phyloP scores from a whole-genome alignment of 768 basidiomycete genomes.

The Saitozyma sp. region DNA sequence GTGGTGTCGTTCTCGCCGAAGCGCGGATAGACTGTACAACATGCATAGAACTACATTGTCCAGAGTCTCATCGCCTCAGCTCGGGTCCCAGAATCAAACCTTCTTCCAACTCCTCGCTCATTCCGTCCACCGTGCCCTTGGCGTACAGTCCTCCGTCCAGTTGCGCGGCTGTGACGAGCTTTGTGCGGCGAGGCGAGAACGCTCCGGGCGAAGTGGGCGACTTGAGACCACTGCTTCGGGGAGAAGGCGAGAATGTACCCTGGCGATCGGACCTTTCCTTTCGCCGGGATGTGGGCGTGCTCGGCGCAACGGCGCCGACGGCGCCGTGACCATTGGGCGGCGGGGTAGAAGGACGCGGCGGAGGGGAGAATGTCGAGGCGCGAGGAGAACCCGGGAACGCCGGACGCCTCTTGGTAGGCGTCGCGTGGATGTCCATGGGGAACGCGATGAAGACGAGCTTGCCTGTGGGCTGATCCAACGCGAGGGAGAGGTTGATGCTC shows the following conservation, averaged over 20 bases:
- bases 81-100: neutral
- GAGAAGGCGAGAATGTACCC: neutral
- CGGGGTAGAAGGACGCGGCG: neutral
- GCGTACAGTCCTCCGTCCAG: slow-evolving; percentile 31
- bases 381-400: neutral
- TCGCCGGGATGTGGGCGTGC: neutral
- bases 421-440: slow-evolving; percentile 27
- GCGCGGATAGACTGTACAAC: slow-evolving; percentile 4
- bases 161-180: slow-evolving; percentile 21
- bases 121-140: slow-evolving; percentile 22
- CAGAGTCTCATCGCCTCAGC: neutral
- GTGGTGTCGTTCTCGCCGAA: slow-evolving; percentile 42
- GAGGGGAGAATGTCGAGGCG: neutral
- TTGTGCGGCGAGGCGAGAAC: slow-evolving; percentile 19
- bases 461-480: slow-evolving; percentile 40
- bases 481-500: slow-evolving; percentile 42
- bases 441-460: slow-evolving; percentile 45
- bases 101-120: slow-evolving; percentile 23
- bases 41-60: too few species aligned
- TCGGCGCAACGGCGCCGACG: neutral
- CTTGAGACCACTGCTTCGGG: neutral
- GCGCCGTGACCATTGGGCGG: neutral
- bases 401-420: slow-evolving; percentile 3
- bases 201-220: neutral
- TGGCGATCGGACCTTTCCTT: neutral